phyloP scores from a whole-genome alignment of 352 stramenopile genomes.

The Aphanomyces cochlioides region DNA sequence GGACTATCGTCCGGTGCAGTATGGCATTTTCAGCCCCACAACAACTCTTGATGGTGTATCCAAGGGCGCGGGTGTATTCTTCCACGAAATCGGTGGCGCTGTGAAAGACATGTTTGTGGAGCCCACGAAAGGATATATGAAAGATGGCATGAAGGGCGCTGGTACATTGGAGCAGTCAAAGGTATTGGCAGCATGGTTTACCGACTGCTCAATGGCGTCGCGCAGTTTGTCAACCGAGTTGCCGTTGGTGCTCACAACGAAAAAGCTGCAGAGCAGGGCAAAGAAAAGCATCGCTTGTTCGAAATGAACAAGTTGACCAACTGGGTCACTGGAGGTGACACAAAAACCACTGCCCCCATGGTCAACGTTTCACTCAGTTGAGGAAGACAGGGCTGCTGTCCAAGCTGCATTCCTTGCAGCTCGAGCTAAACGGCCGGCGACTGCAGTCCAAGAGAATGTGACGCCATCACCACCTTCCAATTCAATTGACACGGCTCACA shows the following conservation, averaged over 20 bases:
- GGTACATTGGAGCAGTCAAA: conserved; percentile 57
- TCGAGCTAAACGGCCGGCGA: too few relatives aligned
- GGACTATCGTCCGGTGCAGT: conserved; percentile 63
- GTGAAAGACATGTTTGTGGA: conserved; percentile 63
- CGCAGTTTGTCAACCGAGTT: conserved; percentile 63
- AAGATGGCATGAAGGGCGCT: conserved; percentile 57
- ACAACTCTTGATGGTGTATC: conserved; percentile 51
- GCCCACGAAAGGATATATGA: conserved; percentile 51
- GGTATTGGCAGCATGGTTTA: conserved; percentile 52
- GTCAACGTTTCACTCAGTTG: not conserved
- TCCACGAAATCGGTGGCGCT: conserved; percentile 57
- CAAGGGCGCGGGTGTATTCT: conserved; percentile 51
- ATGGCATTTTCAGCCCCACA: conserved; percentile 50
- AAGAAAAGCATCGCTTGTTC: conserved; percentile 29
- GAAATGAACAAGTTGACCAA: not conserved
- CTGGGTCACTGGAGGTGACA: not conserved
- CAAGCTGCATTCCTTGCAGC: not conserved
- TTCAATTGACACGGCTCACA: too few relatives aligned
- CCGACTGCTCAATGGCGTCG: conserved; percentile 49
- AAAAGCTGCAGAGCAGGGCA: conserved; percentile 25
- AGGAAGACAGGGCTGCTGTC: not conserved
- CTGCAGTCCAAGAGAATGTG: too few relatives aligned
- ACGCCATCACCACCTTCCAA: too few relatives aligned
- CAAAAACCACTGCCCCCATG: not conserved
- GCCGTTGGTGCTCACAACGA: conserved; percentile 66